phyloP scores from a whole-genome alignment of 345 rosid genomes.

The Leavenworthia alabamica region DNA sequence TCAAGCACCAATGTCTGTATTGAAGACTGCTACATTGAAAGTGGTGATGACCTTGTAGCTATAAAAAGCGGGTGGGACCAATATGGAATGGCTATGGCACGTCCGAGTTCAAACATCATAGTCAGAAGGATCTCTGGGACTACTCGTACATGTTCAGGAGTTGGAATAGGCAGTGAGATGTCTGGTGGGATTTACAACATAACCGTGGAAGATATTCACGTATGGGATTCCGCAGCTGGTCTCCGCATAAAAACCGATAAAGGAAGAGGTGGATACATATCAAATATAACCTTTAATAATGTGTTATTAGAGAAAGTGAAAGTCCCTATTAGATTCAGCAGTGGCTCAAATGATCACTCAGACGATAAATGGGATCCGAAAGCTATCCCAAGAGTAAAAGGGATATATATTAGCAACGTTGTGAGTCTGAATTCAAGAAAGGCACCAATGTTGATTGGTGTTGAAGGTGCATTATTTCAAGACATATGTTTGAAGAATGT shows the following conservation, averaged over 20 bases:
- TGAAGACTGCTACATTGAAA: conserved; percentile 87
- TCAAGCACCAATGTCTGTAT: conserved; percentile 84
- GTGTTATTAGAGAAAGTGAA: conserved; percentile 73
- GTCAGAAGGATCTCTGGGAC: conserved; percentile 81
- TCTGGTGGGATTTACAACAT: conserved; percentile 83
- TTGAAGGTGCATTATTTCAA: conserved; percentile 55
- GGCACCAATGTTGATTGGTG: conserved; percentile 68
- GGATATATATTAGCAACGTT: conserved; percentile 53
- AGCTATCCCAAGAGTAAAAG: conserved; percentile 70
- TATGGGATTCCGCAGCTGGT: conserved; percentile 93
- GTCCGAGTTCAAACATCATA: conserved; percentile 76
- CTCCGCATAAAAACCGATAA: conserved; percentile 81
- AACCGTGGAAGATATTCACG: conserved; percentile 57
- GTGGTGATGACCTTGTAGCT: conserved; percentile 96
- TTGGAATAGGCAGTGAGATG: conserved; percentile 98
- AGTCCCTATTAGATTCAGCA: conserved; percentile 78
- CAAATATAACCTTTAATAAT: conserved; percentile 56
- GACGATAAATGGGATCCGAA: conserved; percentile 77
- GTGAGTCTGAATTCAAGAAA: conserved; percentile 66
- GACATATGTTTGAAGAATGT: conserved; percentile 74
- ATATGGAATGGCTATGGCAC: conserved; percentile 71
- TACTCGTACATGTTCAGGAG: conserved; percentile 88
- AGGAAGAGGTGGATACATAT: conserved; percentile 86
- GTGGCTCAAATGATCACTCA: conserved; percentile 91
- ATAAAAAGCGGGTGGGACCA: conserved; percentile 99